phyloP scores from a whole-genome alignment of 371 early-diverging fungal genomes.

The Rhizomucor miehei region DNA sequence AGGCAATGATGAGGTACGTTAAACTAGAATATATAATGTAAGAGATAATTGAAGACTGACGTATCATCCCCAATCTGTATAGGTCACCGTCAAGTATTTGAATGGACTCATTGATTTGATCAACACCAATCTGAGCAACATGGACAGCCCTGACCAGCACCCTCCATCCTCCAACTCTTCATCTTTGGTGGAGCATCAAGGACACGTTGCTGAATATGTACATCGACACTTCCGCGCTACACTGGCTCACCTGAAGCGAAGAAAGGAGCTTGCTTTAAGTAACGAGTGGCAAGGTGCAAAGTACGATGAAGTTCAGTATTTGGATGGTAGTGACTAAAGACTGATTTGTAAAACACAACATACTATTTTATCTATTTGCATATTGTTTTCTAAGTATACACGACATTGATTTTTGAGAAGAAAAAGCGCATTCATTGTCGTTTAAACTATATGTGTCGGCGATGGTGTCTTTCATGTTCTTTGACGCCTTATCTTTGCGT shows the following conservation, averaged over 20 bases:
- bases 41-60: not conserved
- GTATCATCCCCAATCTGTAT: not conserved
- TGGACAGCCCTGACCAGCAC: conserved; percentile 67
- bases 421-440: too few species aligned
- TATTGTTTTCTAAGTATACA: not conserved
- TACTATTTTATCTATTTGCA: not conserved
- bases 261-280: conserved; percentile 16
- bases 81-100: conserved; percentile 79
- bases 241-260: conserved; percentile 42
- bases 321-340: conserved; percentile 12
- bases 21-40: not conserved
- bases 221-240: conserved; percentile 62
- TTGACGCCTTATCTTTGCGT: too few species aligned
- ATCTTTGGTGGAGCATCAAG: conserved; percentile 48
- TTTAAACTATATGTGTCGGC: too few species aligned
- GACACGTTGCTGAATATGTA: conserved; percentile 52
- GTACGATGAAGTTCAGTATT: conserved; percentile 13
- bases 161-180: conserved; percentile 63
- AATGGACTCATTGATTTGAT: conserved; percentile 90
- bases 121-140: conserved; percentile 64
- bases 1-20: conserved; percentile 66
- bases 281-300: conserved; percentile 26
- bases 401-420: not conserved
- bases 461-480: too few species aligned
- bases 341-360: conserved; percentile 11